Evolutionary conservation across 1,284 basidiomycete species (phyloP).

Genomic region (Ustilago lituana): DNA sequence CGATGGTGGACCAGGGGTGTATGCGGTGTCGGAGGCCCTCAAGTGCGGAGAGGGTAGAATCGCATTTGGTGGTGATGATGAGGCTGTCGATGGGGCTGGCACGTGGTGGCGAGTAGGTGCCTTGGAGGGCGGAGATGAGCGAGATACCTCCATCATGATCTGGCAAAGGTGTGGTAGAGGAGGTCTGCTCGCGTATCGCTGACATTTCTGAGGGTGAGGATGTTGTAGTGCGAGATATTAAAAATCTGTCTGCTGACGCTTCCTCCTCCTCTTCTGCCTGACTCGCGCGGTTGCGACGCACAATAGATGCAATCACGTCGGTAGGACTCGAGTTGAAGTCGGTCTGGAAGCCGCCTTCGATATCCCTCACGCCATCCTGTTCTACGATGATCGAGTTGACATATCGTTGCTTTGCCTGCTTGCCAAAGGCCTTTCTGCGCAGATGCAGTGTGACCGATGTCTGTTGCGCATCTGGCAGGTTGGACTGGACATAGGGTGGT

Average conservation of each 20-base stretch:
- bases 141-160: slow-evolving; percentile 47
- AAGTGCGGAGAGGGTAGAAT: slow-evolving; percentile 75
- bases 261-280: slow-evolving; percentile 17
- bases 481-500: slow-evolving; percentile 39
- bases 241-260: slow-evolving; percentile 9
- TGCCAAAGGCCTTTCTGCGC: slow-evolving; percentile 35
- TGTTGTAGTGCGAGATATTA: slow-evolving; percentile 28
- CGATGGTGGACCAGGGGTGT: slow-evolving; percentile 78
- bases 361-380: slow-evolving; percentile 47
- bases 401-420: slow-evolving; percentile 18
- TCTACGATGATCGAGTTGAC: slow-evolving; percentile 45
- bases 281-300: slow-evolving; percentile 8
- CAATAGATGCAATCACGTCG: slow-evolving; percentile 36
- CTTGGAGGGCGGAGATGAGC: slow-evolving; percentile 34
- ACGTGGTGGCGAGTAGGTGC: slow-evolving; percentile 22
- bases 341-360: slow-evolving; percentile 48
- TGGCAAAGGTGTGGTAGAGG: slow-evolving; percentile 22
- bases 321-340: slow-evolving; percentile 40
- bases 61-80: slow-evolving; percentile 83
- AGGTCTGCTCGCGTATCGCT: slow-evolving; percentile 22
- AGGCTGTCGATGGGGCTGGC: slow-evolving; percentile 69
- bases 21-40: slow-evolving; percentile 75
- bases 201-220: slow-evolving; percentile 7
- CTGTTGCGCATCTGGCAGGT: slow-evolving; percentile 39
- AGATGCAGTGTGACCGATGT: slow-evolving; percentile 54